Percentiles rank a stretch among this genome's conserved stretches.
phyloP scores from a whole-genome alignment of 2,329 filamentous ascomycete species.

The Arthrobotrys pseudoclavata region DNA sequence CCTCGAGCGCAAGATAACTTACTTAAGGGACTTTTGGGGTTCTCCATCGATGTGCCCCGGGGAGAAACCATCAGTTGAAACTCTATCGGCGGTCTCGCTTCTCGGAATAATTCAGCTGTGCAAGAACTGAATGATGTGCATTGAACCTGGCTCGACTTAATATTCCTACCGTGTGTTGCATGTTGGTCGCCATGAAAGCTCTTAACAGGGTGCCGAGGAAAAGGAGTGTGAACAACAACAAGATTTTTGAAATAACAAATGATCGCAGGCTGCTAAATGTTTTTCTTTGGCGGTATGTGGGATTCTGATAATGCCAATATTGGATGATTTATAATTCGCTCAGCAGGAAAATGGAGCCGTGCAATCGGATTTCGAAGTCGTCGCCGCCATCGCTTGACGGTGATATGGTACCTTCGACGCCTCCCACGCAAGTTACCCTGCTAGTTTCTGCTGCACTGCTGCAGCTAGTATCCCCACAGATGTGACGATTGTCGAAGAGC shows the following conservation, averaged over 20 bases:
- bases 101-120: slow-evolving; percentile 51
- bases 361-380: slow-evolving; percentile 45
- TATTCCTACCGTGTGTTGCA: slow-evolving; percentile 33
- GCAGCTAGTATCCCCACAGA: slow-evolving; percentile 54
- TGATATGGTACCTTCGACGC: slow-evolving; percentile 10
- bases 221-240: slow-evolving; percentile 17
- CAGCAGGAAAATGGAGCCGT: slow-evolving; percentile 21
- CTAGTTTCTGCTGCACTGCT: slow-evolving; percentile 25
- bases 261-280: not conserved
- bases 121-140: slow-evolving; percentile 28
- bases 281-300: not conserved
- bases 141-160: slow-evolving; percentile 20
- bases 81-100: slow-evolving; percentile 39
- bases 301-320: slow-evolving; percentile 34
- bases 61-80: not conserved
- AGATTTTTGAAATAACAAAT: slow-evolving; percentile 18
- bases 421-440: slow-evolving; percentile 49
- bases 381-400: slow-evolving; percentile 34
- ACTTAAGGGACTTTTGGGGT: not conserved
- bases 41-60: slow-evolving; percentile 6
- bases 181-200: slow-evolving; percentile 24
- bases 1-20: slow-evolving; percentile 11
- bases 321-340: slow-evolving; percentile 56
- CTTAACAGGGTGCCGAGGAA: slow-evolving; percentile 18
- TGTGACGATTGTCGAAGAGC: slow-evolving; percentile 57